Conservation (phyloP, 2,329 filamentous ascomycete genomes). For the Trematosphaeria pertusa region DNA sequence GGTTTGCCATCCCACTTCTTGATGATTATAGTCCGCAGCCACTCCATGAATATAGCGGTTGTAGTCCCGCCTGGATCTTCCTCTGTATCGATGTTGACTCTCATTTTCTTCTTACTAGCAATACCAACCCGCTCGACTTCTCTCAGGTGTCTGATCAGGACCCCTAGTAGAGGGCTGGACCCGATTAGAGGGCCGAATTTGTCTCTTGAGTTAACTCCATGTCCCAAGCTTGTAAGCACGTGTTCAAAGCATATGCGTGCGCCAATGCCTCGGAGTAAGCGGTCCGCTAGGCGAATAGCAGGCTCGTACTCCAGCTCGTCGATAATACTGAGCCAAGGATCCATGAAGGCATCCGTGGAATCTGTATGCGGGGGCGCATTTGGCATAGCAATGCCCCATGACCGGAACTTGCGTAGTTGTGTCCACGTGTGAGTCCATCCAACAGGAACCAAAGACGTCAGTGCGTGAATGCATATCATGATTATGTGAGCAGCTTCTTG, state of each 20-base stretch:
- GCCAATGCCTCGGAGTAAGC: conserved; percentile 57
- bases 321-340: conserved; percentile 43
- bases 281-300: conserved; percentile 57
- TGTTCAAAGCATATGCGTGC: conserved; percentile 58
- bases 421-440: conserved; percentile 42
- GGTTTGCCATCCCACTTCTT: conserved; percentile 82
- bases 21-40: conserved; percentile 76
- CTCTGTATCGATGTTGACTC: conserved; percentile 11
- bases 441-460: conserved; percentile 43
- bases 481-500: conserved; percentile 50
- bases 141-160: conserved; percentile 33
- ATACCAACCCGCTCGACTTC: conserved; percentile 31
- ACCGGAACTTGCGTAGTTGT: conserved; percentile 46
- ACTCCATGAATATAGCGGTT: conserved; percentile 62
- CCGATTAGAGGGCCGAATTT: background rate
- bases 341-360: conserved; percentile 27
- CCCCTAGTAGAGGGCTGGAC: conserved; percentile 17
- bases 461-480: conserved; percentile 50
- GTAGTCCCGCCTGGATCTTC: conserved; percentile 47
- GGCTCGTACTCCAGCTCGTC: conserved; percentile 60
- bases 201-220: conserved; percentile 1
- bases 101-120: conserved; percentile 28
- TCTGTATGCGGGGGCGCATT: conserved; percentile 20
- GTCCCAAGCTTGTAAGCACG: conserved; percentile 47
- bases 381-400: conserved; percentile 46